Evolutionary conservation across 2,329 filamentous ascomycete species (phyloP), one percentile per base, ranked within the genome.

Genomic region (Pseudocercospora fuligena): DNA sequence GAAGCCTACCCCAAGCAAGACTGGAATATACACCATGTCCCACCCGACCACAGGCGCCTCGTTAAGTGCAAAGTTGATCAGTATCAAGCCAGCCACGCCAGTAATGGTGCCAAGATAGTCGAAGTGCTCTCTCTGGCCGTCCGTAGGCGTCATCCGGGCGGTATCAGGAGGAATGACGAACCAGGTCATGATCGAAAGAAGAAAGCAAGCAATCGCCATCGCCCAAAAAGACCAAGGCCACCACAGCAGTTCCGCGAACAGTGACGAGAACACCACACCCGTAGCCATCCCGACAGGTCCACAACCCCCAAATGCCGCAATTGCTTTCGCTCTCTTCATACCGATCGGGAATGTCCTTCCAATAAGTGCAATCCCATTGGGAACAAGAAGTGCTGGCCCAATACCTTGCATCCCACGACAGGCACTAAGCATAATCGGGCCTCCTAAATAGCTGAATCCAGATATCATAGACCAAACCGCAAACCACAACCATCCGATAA

Each of bases 21-120:
- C 78, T 66, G 86, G 85, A n/a, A 88, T 81, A 63, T 87, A 87
- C 0, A 86, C 80, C 6, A 81, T 80, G 1, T 78, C 70, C 89
- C 89, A 91, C 1, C 87, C 87, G 1, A 83, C 85, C 0, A 86
- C 80, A 0, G 87, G 84, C 0, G 86, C 88, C 73, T 91, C 88
- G 66, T 89, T 90, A 87, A 87, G 90, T 0, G 88, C 86, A 70
- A 91, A 87, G 74, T 90, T 90, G 77, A 91, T 83, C 19, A 91
- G 79, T 0, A 89, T 80, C 25, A 91, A 78, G 0, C 84, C 84
- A 0, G 80, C 79, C 19, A 90, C 81, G 1, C 88, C 88, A 3
- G 80, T 77, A 3, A 79, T 66, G 5, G 80, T 80, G 11, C 85
- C 85, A 5, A 81, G 71, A 21, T 81, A 69, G 64, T 85, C 83